Evolutionary conservation across 2,329 filamentous ascomycete genomes (phyloP).

Genomic region (Ceratocystis cacaofunesta): DNA sequence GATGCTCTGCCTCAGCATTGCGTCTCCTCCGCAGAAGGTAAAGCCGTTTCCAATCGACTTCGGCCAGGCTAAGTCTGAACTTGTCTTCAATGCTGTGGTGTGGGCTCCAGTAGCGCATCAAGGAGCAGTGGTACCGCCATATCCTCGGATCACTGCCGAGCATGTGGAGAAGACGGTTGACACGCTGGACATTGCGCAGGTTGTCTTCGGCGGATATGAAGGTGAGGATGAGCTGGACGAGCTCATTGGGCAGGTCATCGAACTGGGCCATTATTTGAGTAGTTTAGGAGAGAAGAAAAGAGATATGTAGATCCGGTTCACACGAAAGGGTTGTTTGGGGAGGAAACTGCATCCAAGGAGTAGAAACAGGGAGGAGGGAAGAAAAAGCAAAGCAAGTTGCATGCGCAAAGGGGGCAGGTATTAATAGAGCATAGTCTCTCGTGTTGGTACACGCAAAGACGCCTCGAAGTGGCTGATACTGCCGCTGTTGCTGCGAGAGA

Average conservation of each 20-base stretch:
- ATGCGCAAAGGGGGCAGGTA: background rate
- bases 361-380: background rate
- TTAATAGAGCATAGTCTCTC: background rate
- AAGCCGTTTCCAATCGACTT: slow-evolving; percentile 59
- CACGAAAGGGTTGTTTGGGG: background rate
- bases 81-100: slow-evolving; percentile 46
- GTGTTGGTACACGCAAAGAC: background rate
- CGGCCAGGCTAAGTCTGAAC: slow-evolving; percentile 35
- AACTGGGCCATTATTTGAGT: slow-evolving; percentile 6
- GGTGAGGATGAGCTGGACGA: slow-evolving; percentile 63
- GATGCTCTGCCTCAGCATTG: slow-evolving; percentile 35
- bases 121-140: slow-evolving; percentile 63
- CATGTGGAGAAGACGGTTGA: slow-evolving; percentile 48
- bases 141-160: slow-evolving; percentile 58
- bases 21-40: slow-evolving; percentile 42
- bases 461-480: background rate
- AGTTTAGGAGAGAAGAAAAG: background rate
- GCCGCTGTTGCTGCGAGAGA: background rate
- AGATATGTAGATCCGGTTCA: background rate
- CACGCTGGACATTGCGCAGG: slow-evolving; percentile 32
- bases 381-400: background rate
- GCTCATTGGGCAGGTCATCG: slow-evolving; percentile 58
- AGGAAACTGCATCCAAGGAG: background rate
- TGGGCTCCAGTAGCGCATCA: slow-evolving; percentile 62
- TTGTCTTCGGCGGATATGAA: slow-evolving; percentile 43